Conservation (phyloP, 805 yeast species). For the Sporopachydermia lactativora region DNA sequence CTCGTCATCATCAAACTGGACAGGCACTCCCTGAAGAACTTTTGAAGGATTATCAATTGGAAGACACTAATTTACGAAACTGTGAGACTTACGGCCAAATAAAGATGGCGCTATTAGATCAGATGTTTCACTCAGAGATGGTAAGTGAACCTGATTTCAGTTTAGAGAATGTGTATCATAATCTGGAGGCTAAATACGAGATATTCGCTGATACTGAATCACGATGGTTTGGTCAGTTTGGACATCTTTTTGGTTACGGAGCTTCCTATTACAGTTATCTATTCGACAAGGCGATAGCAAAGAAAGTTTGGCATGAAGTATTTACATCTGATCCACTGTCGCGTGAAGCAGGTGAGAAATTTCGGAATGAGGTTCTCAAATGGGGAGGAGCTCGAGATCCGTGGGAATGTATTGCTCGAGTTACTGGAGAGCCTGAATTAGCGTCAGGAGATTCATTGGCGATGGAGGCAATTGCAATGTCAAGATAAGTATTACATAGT, state of each 20-base stretch:
- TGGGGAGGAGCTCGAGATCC: constrained; percentile 96
- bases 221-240: constrained; percentile 89
- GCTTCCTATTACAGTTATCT: constrained; percentile 87
- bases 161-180: constrained; percentile 50
- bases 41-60: constrained; percentile 36
- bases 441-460: constrained; percentile 56
- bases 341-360: constrained; percentile 60
- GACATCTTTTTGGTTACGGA: constrained; percentile 87
- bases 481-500: neutral
- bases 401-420: constrained; percentile 74
- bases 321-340: constrained; percentile 61
- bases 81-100: constrained; percentile 79
- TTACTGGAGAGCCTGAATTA: constrained; percentile 48
- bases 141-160: constrained; percentile 27
- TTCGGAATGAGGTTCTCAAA: constrained; percentile 51
- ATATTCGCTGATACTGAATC: constrained; percentile 58
- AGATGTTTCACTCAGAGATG: constrained; percentile 43
- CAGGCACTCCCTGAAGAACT: constrained; percentile 38
- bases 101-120: constrained; percentile 83
- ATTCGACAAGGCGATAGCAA: constrained; percentile 85
- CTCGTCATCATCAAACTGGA: constrained; percentile 56
- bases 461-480: constrained; percentile 38
- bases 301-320: constrained; percentile 64
- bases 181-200: constrained; percentile 40
- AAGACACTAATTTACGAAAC: constrained; percentile 38